Evolutionary conservation across 495 filamentous ascomycete genomes (phyloP).

Genomic region (Podospora pseudoanserina): DNA sequence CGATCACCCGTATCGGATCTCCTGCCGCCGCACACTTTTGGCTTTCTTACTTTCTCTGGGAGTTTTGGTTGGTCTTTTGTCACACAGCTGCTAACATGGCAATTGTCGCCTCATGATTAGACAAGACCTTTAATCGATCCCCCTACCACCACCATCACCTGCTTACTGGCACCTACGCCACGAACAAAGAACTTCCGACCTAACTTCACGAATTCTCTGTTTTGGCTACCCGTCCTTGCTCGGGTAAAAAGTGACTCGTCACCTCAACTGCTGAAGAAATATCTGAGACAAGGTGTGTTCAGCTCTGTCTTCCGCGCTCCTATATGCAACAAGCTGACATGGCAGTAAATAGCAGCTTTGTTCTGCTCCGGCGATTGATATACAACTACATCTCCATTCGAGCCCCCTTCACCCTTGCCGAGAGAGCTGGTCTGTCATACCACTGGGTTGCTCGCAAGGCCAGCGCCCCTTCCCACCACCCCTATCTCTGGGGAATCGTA

Average conservation of each 20-base stretch:
- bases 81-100: conserved; percentile 11
- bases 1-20: conserved; percentile 3
- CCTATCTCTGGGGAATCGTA: neutral
- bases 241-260: conserved; percentile 5
- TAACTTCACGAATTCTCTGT: neutral
- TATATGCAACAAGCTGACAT: neutral
- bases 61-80: conserved; percentile 5
- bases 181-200: conserved; percentile 19
- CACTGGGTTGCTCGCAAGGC: neutral
- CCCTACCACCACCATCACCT: neutral
- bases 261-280: neutral
- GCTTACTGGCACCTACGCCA: neutral
- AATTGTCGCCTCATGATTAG: conserved; percentile 9
- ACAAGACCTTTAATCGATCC: conserved; percentile 11
- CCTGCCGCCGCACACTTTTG: conserved; percentile 4
- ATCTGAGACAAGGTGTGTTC: neutral
- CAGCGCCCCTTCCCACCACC: neutral
- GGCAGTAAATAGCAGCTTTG: neutral
- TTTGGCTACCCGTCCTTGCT: neutral
- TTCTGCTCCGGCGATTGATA: neutral
- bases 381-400: neutral
- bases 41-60: neutral
- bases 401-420: neutral
- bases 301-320: neutral
- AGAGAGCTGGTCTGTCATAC: neutral